These are phyloP conservation scores for Phytophthora pisi DNA, from an alignment of 352 stramenopile genomes.

Conservation along the genomic window DNA sequence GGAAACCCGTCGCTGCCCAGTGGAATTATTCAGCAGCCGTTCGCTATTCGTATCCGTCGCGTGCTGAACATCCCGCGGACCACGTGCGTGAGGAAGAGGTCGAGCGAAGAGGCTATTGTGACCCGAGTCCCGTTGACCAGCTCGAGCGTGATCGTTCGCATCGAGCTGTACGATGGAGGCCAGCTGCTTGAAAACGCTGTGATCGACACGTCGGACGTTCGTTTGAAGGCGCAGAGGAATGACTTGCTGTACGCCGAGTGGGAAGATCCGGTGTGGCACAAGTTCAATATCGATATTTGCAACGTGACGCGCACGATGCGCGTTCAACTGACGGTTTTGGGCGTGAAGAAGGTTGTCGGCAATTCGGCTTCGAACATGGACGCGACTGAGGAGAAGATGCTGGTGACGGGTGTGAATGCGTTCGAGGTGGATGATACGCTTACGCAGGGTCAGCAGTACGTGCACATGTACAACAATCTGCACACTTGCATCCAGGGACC, in stretches of 20 bases:
- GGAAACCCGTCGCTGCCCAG: constrained; percentile 44
- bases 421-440: constrained; percentile 78
- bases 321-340: constrained; percentile 70
- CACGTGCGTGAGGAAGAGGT: constrained; percentile 62
- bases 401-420: constrained; percentile 78
- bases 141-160: constrained; percentile 71
- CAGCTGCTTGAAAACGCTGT: constrained; percentile 62
- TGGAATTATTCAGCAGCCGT: constrained; percentile 63
- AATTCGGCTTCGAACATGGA: constrained; percentile 19
- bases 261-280: constrained; percentile 72
- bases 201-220: constrained; percentile 68
- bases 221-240: constrained; percentile 65
- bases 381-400: constrained; percentile 60
- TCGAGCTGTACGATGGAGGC: constrained; percentile 74
- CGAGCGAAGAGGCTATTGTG: constrained; percentile 61
- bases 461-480: constrained; percentile 79
- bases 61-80: constrained; percentile 79
- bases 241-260: constrained; percentile 73
- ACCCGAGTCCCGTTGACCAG: constrained; percentile 50
- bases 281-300: constrained; percentile 76
- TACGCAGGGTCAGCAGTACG: constrained; percentile 61
- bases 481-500: constrained; percentile 66
- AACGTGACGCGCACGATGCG: constrained; percentile 76
- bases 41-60: constrained; percentile 65
- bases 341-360: constrained; percentile 65